Conservation (phyloP, 192 early-diverging fungal species). For the Umbelopsis vinacea region DNA sequence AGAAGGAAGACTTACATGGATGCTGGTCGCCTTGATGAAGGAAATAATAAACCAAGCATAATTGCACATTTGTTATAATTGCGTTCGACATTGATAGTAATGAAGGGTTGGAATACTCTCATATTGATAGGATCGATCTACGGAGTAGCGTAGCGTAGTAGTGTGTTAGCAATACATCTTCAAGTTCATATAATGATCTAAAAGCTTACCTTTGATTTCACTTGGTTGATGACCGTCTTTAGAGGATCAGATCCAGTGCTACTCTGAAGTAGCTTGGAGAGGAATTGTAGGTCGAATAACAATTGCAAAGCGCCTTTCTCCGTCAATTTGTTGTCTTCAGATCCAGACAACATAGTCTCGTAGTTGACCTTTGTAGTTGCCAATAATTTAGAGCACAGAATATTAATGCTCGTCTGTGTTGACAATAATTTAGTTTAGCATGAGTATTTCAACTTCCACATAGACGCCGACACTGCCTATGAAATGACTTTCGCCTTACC, state of each 20-base stretch:
- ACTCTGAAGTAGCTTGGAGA: slow-evolving; percentile 53
- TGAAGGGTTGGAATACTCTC: slow-evolving; percentile 51
- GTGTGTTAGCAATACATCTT: neutral
- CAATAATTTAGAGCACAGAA: neutral
- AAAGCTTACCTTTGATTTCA: slow-evolving; percentile 20
- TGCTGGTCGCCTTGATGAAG: slow-evolving; percentile 41
- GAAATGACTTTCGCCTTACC: slow-evolving; percentile 33
- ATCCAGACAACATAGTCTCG: neutral
- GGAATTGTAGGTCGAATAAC: slow-evolving; percentile 64
- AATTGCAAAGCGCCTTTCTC: slow-evolving; percentile 66
- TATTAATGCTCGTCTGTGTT: neutral
- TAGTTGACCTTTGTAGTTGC: neutral
- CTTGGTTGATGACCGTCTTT: neutral
- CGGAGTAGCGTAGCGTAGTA: neutral
- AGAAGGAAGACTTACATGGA: neutral
- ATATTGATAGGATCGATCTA: slow-evolving; percentile 76
- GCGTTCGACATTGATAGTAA: slow-evolving; percentile 58
- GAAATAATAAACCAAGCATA: slow-evolving; percentile 53
- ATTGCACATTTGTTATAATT: slow-evolving; percentile 59
- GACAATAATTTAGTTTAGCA: too few species aligned
- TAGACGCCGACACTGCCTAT: neutral
- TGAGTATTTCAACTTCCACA: neutral
- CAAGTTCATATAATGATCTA: neutral
- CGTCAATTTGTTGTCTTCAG: slow-evolving; percentile 26
- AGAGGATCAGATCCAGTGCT: neutral